Base-by-base conservation (phyloP, 179 eudicot species). In the Sideroxylon spinosum region DNA sequence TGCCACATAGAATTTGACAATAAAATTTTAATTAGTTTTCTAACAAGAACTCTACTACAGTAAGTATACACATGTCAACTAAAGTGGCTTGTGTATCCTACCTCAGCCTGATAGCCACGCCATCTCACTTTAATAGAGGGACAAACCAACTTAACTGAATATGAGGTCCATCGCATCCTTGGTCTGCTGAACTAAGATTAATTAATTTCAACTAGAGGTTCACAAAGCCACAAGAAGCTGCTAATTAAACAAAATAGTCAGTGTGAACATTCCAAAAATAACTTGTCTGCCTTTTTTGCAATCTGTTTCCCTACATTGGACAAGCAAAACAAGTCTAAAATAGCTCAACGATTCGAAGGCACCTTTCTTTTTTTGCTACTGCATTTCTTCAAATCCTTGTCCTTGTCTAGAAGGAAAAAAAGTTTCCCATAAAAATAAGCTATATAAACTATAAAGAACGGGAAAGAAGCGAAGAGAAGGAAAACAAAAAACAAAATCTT, bases 311-410 rank as follows among this genome's bases (percentile, higher is more conserved):
- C 26, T 60, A 20, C 10, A n/a, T 19, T 19, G 20, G 64, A 12
- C 68, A 9, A 64, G 68, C 50, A 73, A 60, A 48, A 17, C 23
- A 46, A 26, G 61, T 23, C 4, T 16, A 6, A 50, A 70, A 64
- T 8, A 74, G 48, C 52, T 26, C 0, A 74, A 56, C 52, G 9
- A 69, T 14, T 52, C 61, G 59, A 75, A 67, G 77, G 71, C 82
- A 95, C 97, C 98, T 95, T 93, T 85, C 92, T 90, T 84, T 93
- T 90, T 86, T 86, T 93, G 91, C 92, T 91, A 79, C 90, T 84
- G 75, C 86, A 92, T 85, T 84, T 93, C 84, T 89, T 93, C 64
- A 86, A 83, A 80, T 85, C 91, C 88, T 88, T 95, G 50, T 95
- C 95, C 87, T 86, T 95, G 75, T 93, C 99, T 95, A 93, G 86